Base-by-base conservation (phyloP, 1,284 basidiomycete species). In the Leccinum subfulvum region DNA sequence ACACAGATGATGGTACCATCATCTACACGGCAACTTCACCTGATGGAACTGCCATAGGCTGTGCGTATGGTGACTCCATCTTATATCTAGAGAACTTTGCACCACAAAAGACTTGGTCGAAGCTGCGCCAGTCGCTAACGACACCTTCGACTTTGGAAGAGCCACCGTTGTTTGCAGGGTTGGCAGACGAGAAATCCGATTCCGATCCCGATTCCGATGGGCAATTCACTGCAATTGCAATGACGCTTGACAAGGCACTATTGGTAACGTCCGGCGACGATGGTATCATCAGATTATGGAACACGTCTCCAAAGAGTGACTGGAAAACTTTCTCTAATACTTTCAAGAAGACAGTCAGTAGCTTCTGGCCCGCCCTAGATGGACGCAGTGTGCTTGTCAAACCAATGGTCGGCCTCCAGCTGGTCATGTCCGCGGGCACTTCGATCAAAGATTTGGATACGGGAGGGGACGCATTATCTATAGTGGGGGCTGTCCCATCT, bases 391-490 rank as follows among this genome's bases (percentile, higher is more conserved):
- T 64, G 2, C 66, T 69, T 11, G 51, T 66, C 14, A 68, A 66
- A 52, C 60, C 14, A 21, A 10, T 67, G 28, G 53, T 53, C 21
- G 69, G 65, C 41, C 56, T 69, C 11, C 57, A 53, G 57, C 44
- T 69, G 39, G 23, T 65, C 35, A 37, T 5, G 16, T 16, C 62
- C 3, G 28, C 56, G 3, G 65, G 69, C 1, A 49, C 30, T 21
- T 47, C 56, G 52, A 60, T 65, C 23, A 69, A 69, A 55, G 61
- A 62, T 16, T 33, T 58, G 44, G 69, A 69, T 39, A 68, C 67
- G 7, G 64, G 67, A 11, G 68, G 68, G 3, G 67, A 69, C 44
- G 10, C 10, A 4, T 59, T 65, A 6, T 14, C 33, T 33, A 16
- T n/a, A 21, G 56, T 44, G 5, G 63, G 60, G 7, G 67, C 49